Evolutionary conservation across 257 asterid genomes (phyloP), one percentile per base, ranked within the genome.

Genomic region (Striga asiatica): DNA sequence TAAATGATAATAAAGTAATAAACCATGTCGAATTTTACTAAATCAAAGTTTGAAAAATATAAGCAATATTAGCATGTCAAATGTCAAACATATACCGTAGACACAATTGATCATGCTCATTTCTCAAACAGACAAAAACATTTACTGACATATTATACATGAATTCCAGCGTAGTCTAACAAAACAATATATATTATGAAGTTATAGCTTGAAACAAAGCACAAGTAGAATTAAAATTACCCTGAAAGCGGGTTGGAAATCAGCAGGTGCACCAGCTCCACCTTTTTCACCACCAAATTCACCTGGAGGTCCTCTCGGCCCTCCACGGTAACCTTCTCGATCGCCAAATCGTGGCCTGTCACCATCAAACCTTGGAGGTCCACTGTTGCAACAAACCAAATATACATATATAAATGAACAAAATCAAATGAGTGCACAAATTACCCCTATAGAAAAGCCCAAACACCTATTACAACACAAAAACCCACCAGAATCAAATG

Each of bases 261-360:
- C 97, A 54, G 97, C 97, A 4, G 97, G 97, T 31, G 97, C 97
- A 53, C 95, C 95, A 56, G 97, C 97, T 56, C 95, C 95, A 56
- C 95, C 78, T 64, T 85, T 89, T 32, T 89, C 97, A 49, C 84
- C 94, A 7, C 85, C 94, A 55, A 73, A 82, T 23, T 88, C 97
- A 24, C 93, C 97, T 0, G 95, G 76, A 21, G 95, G 91, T 0
- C 89, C 95, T 73, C 94, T 67, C 31, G 94, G 96, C 6, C 95
- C 97, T 55, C 81, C 79, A 50, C 97, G 93, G 75, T 89, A 89
- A 0, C 97, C 97, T 46, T 89, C 97, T 19, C 97, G 75, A 19
- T 89, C 97, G 21, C 47, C 47, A 12, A 74, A 88, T 53, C 97
- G 76, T 10, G 95, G 92, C 23, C 95, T 78, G 28, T 86, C 97